phyloP scores from a whole-genome alignment of 2,329 filamentous ascomycete genomes.

The Microcyclosporella mali region DNA sequence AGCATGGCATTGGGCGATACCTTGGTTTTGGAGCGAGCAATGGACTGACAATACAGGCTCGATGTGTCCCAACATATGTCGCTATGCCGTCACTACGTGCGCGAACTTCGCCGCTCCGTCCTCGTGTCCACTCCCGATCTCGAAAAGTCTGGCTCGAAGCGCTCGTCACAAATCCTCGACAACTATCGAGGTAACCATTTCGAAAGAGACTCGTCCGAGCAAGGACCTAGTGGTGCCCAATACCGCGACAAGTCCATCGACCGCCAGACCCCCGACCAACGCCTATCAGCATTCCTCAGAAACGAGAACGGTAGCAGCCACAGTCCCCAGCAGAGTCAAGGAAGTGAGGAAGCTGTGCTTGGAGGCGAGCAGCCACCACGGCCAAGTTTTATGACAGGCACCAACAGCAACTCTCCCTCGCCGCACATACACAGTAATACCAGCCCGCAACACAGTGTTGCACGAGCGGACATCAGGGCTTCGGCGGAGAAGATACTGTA shows the following conservation, averaged over 20 bases:
- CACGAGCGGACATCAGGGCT: conserved; percentile 82
- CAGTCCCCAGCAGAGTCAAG: conserved; percentile 44
- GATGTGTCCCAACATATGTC: conserved; percentile 99
- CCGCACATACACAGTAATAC: conserved; percentile 59
- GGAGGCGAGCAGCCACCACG: conserved; percentile 44
- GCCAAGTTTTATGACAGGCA: conserved; percentile 53
- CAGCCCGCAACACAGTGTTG: conserved; percentile 76
- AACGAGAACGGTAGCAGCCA: conserved; percentile 42
- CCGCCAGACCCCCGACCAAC: conserved; percentile 67
- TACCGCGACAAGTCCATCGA: conserved; percentile 40
- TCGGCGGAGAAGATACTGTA: conserved; percentile 99
- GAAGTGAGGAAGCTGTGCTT: conserved; percentile 27
- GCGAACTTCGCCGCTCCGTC: conserved; percentile 86
- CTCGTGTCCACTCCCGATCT: conserved; percentile 88
- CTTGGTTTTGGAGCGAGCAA: not conserved
- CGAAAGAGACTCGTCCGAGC: conserved; percentile 42
- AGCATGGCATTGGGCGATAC: not conserved
- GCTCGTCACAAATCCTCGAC: conserved; percentile 72
- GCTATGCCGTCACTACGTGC: conserved; percentile 91
- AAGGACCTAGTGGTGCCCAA: conserved; percentile 28
- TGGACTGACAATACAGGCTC: conserved; percentile 58
- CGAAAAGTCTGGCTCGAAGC: conserved; percentile 70
- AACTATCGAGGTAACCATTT: conserved; percentile 33
- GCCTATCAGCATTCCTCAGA: conserved; percentile 77
- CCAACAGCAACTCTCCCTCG: conserved; percentile 34